phyloP scores from a whole-genome alignment of 805 yeast species.

The Cyberlindnera veronae region DNA sequence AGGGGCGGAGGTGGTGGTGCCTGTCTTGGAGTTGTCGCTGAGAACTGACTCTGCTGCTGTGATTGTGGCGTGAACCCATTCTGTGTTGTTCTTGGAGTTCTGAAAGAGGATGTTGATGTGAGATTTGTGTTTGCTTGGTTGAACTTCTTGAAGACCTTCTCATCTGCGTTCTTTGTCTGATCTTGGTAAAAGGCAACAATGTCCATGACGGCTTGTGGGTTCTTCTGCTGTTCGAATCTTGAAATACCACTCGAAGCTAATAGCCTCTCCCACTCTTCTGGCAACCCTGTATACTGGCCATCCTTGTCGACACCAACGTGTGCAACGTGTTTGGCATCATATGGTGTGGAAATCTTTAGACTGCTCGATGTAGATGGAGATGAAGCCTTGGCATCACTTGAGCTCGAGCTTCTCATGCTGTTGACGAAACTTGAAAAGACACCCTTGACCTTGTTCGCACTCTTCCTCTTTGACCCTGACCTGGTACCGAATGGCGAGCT shows the following conservation, averaged over 20 bases:
- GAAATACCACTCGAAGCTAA: constrained; percentile 85
- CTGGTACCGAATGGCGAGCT: constrained; percentile 24
- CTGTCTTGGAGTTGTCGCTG: constrained; percentile 27
- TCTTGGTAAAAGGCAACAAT: constrained; percentile 83
- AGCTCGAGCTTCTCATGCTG: constrained; percentile 41
- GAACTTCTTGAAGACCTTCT: constrained; percentile 38
- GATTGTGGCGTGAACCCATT: constrained; percentile 25
- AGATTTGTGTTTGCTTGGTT: constrained; percentile 28
- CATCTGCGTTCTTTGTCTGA: constrained; percentile 41
- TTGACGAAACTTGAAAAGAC: constrained; percentile 49
- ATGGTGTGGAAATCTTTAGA: constrained; percentile 81
- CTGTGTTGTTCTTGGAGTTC: constrained; percentile 29
- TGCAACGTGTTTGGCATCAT: constrained; percentile 83
- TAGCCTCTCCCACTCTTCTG: constrained; percentile 86
- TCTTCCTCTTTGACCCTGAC: constrained; percentile 31
- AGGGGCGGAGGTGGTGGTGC: constrained; percentile 22
- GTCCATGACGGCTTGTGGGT: constrained; percentile 93
- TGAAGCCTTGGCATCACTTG: constrained; percentile 16
- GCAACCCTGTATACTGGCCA: constrained; percentile 89
- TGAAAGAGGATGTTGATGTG: constrained; percentile 31
- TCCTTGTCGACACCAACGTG: constrained; percentile 88
- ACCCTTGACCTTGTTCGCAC: constrained; percentile 53
- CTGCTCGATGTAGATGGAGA: constrained; percentile 16
- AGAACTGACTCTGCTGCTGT: constrained; percentile 18
- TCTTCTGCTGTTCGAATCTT: constrained; percentile 79